A percentile compares a stretch with the other conserved stretches of the same genome.
phyloP scores from a whole-genome alignment of 2,329 filamentous ascomycete genomes.

The Ceratocystis diversiconidia region DNA sequence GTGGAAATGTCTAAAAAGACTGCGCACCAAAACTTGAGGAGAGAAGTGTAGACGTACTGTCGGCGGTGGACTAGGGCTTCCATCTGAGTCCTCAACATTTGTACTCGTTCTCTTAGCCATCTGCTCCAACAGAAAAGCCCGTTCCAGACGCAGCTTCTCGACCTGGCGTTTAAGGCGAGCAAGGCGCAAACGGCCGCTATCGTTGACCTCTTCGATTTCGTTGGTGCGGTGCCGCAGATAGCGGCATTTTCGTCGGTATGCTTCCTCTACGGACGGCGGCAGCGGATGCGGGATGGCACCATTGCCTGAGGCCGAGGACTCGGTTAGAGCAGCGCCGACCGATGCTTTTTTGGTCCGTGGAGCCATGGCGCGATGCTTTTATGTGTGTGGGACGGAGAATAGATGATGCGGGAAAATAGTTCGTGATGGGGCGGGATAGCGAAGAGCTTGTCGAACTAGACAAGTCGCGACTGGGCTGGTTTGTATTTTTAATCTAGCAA shows the following conservation, averaged over 20 bases:
- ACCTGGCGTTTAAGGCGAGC: slow-evolving; percentile 69
- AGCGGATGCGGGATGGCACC: slow-evolving; percentile 43
- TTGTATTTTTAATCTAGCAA: neutral
- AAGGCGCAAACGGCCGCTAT: slow-evolving; percentile 65
- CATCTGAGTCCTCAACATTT: slow-evolving; percentile 64
- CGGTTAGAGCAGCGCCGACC: slow-evolving; percentile 7
- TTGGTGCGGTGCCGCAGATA: slow-evolving; percentile 81
- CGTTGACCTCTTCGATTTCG: slow-evolving; percentile 86
- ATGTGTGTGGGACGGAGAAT: neutral
- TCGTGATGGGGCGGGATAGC: neutral
- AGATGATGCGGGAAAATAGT: neutral
- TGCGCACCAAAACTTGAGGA: neutral
- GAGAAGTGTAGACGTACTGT: slow-evolving; percentile 40
- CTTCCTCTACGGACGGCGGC: slow-evolving; percentile 85
- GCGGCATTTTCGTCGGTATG: slow-evolving; percentile 93
- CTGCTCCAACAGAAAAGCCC: slow-evolving; percentile 60
- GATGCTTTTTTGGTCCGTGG: slow-evolving; percentile 14
- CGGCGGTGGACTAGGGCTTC: slow-evolving; percentile 64
- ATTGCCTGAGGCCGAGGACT: slow-evolving; percentile 22
- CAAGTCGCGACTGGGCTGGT: no score
- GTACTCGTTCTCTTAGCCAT: slow-evolving; percentile 59
- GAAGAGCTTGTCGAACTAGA: no score
- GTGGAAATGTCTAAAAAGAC: neutral
- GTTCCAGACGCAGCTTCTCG: slow-evolving; percentile 80
- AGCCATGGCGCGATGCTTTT: slow-evolving; percentile 11